Evolutionary conservation across 2,329 filamentous ascomycete genomes (phyloP).

Genomic region (Conoideocrella luteorostrata): DNA sequence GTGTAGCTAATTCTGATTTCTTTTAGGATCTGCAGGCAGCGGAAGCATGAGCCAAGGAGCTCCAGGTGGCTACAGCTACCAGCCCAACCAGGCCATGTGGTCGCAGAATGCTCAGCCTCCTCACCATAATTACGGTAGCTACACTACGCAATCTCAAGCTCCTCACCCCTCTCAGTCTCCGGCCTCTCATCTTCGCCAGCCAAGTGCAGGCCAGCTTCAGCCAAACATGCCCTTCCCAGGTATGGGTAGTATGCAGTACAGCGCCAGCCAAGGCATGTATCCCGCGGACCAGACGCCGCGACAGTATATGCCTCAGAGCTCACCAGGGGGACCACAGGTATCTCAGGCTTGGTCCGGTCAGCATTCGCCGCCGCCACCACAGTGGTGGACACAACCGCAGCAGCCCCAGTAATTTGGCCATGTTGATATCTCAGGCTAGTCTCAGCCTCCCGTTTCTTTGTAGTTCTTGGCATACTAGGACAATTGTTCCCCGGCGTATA

Average conservation of each 20-base stretch:
- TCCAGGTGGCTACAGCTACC: conserved; percentile 60
- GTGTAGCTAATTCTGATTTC: conserved; percentile 1
- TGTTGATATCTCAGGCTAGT: too few species aligned
- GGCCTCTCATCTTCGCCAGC: conserved; percentile 54
- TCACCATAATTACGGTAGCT: conserved; percentile 48
- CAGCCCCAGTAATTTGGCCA: conserved; percentile 39
- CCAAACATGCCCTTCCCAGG: conserved; percentile 55
- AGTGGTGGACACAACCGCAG: conserved; percentile 49
- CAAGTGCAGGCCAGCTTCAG: conserved; percentile 50
- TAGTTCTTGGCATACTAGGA: too few species aligned
- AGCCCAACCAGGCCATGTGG: conserved; percentile 55
- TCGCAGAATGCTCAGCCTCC: conserved; percentile 59
- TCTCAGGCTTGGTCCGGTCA: conserved; percentile 52
- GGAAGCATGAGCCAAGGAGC: conserved; percentile 44
- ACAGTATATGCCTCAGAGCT: conserved; percentile 61
- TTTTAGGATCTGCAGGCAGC: conserved; percentile 43
- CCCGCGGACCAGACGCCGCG: conserved; percentile 56
- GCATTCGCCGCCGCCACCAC: conserved; percentile 54
- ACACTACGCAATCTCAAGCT: conserved; percentile 47
- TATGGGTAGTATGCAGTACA: conserved; percentile 55
- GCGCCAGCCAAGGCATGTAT: conserved; percentile 51
- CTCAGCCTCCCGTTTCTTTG: too few species aligned
- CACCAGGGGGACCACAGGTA: conserved; percentile 42
- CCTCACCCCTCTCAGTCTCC: conserved; percentile 47
- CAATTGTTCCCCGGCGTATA: too few species aligned